Base-by-base conservation (phyloP, 768 basidiomycete species). In the Astraeus odoratus region DNA sequence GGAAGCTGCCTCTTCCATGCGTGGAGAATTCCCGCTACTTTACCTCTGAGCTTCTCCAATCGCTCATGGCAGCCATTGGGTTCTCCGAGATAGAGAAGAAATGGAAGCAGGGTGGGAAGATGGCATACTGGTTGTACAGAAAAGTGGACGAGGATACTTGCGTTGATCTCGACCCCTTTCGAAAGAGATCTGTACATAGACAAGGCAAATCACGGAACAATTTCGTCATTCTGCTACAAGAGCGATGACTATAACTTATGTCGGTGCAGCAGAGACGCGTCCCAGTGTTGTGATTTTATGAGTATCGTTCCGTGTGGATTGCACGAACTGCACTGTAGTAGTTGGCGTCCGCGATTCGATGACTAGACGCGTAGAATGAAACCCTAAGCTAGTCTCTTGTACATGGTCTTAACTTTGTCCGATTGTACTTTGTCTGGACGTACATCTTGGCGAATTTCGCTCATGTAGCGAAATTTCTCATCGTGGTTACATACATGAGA, bases 1-100 rank as follows among this genome's bases (percentile, higher is more conserved):
- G 12, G 37, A 46, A 90, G 87, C 78, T 96, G 9, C 93, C 93
- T 2, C 69, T 84, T 15, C 83, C 93, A 3, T 96, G 93, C 58
- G 73, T 94, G 12, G 61, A 71, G 23, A 96, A 96, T 61, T 94
- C 92, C 4, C 78, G 93, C 12, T 94, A 93, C 59, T 64, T 89
- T 51, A 77, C 81, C 8, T 69, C 76, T 15, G 73, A 76, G 16
- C 75, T 74, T 36, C 70, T 93, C 6, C 63, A 63, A 19, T 58
- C 59, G 3, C 64, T 90, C 34, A 81, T 90, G 82, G 46, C 57
- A 0, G 55, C 65, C 5, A 58, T 90, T 5, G 88, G 88, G 0
- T 93, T 92, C 57, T 56, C 51, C 0, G 67, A 80, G 56, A 57
- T 84, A 18, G 71, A 75, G 44, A 72, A 71, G 36, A 72, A 74